Percentiles rank a stretch among this genome's conserved stretches.
These are phyloP conservation scores for Bathelium albidoporum DNA, from an alignment of 495 filamentous ascomycete species.

Conservation along the genomic window DNA sequence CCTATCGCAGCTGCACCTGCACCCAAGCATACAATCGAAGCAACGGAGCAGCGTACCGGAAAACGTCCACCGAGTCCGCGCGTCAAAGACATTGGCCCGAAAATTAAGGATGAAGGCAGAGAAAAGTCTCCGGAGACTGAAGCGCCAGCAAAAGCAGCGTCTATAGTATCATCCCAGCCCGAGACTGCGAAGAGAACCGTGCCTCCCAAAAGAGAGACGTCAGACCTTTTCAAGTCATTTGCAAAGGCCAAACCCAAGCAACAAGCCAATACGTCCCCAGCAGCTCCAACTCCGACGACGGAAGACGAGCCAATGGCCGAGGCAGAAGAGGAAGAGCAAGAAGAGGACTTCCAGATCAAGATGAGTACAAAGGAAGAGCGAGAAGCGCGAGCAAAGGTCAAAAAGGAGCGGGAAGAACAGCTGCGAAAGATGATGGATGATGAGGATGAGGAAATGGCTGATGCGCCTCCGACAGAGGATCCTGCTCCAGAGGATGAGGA, in stretches of 20 bases:
- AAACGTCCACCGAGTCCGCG: conserved; percentile 6
- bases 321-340: conserved; percentile 63
- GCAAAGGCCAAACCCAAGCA: conserved; percentile 59
- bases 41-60: conserved; percentile 2
- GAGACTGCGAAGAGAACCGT: conserved; percentile 27
- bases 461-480: conserved; percentile 17
- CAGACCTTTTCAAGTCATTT: conserved; percentile 73
- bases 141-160: conserved; percentile 23
- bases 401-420: conserved; percentile 61
- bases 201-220: conserved; percentile 49
- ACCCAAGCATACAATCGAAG: conserved; percentile 2
- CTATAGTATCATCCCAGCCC: conserved; percentile 14
- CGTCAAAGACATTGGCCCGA: conserved; percentile 9
- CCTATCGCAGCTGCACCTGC: conserved; percentile 7
- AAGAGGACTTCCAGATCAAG: conserved; percentile 37
- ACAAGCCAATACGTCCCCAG: conserved; percentile 16
- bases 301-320: conserved; percentile 51
- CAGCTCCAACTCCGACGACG: conserved; percentile 34
- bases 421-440: conserved; percentile 83
- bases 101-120: conserved; percentile 8
- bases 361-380: conserved; percentile 11
- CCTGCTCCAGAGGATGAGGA: conserved; percentile 38
- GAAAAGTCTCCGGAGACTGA: conserved; percentile 19
- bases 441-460: conserved; percentile 38
- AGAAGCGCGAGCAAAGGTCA: conserved; percentile 31